Evolutionary conservation across 495 filamentous ascomycete species (phyloP).

Genomic region (Geoglossum glabrum): DNA sequence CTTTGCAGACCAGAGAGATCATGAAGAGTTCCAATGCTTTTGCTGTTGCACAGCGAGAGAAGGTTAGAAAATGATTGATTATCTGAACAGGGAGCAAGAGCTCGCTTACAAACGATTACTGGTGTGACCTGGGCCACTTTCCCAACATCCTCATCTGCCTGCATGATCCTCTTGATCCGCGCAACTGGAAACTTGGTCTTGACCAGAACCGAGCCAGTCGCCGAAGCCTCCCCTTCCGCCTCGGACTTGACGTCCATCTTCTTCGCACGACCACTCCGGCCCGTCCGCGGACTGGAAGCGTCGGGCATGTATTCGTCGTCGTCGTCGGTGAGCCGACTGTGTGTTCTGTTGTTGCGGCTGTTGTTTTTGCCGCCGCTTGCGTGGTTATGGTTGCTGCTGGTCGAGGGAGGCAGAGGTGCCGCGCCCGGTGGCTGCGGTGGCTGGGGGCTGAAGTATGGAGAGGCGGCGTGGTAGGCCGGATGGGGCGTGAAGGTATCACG

Average conservation of each 20-base stretch:
- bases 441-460: background rate
- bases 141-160: slow-evolving; percentile 95
- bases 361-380: background rate
- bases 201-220: slow-evolving; percentile 36
- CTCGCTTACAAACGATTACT: slow-evolving; percentile 62
- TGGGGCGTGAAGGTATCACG: background rate
- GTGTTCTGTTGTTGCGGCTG: background rate
- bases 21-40: slow-evolving; percentile 96
- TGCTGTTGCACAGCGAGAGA: slow-evolving; percentile 18
- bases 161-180: slow-evolving; percentile 98
- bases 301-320: slow-evolving; percentile 4
- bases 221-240: background rate
- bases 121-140: slow-evolving; percentile 96
- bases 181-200: slow-evolving; percentile 95
- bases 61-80: background rate
- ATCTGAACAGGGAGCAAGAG: background rate
- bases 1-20: slow-evolving; percentile 76
- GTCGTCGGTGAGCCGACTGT: background rate
- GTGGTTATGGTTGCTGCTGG: no score
- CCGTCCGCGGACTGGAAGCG: background rate
- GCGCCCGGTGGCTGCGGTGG: background rate
- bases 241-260: background rate
- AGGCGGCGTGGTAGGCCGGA: background rate
- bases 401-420: background rate
- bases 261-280: background rate